Percentiles rank a stretch among this genome's conserved stretches.
Conservation (phyloP, 257 asterid species). For the Solanum sejunctum region DNA sequence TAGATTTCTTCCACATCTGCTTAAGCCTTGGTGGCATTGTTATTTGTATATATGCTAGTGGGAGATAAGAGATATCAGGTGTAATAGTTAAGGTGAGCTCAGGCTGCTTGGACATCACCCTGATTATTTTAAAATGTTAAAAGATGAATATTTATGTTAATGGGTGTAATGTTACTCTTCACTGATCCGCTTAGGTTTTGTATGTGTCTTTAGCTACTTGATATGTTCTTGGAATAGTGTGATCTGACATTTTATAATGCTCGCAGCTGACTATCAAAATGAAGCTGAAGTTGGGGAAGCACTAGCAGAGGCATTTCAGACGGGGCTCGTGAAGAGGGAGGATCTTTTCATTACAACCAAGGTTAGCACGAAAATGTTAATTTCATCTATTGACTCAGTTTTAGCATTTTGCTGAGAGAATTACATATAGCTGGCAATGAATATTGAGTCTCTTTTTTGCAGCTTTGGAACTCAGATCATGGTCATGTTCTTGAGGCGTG, state of each 20-base stretch:
- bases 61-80: neutral
- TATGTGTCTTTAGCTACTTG: neutral
- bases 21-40: neutral
- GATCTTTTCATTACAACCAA: constrained; percentile 58
- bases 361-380: constrained; percentile 13
- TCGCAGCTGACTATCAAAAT: constrained; percentile 55
- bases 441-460: neutral
- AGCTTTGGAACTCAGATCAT: constrained; percentile 72
- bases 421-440: neutral
- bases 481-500: constrained; percentile 64
- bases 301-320: constrained; percentile 38
- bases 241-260: neutral
- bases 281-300: constrained; percentile 65
- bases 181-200: neutral
- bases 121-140: neutral
- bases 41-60: neutral
- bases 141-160: neutral
- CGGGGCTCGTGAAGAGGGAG: constrained; percentile 48
- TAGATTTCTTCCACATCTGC: neutral
- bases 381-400: neutral
- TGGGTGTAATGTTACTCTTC: neutral
- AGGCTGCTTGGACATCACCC: neutral
- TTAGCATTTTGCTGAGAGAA: neutral
- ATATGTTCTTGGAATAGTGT: neutral
- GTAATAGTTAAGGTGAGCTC: neutral